phyloP scores from a whole-genome alignment of 352 stramenopile species.

The Globisporangium rhizosaccharum region DNA sequence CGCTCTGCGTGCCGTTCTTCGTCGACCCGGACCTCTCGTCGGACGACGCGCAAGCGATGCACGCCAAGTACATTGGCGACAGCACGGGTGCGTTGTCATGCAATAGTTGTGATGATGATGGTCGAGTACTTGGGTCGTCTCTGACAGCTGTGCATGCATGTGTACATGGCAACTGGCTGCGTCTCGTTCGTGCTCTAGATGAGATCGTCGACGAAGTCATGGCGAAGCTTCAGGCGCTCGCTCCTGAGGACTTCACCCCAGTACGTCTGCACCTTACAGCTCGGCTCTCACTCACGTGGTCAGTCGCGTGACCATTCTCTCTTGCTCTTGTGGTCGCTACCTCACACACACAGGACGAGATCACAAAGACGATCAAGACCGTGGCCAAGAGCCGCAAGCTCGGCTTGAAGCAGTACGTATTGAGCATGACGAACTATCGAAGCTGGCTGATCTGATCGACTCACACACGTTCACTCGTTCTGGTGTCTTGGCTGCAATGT shows the following conservation, averaged over 20 bases:
- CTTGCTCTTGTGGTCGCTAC: neutral
- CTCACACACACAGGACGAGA: conserved; percentile 41
- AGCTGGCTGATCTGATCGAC: neutral
- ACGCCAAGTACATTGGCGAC: conserved; percentile 66
- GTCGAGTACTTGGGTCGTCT: conserved; percentile 3
- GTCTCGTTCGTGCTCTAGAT: conserved; percentile 9
- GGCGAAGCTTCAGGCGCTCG: conserved; percentile 35
- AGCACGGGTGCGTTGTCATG: conserved; percentile 30
- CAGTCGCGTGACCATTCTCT: neutral
- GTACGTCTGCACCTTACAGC: conserved; percentile 18
- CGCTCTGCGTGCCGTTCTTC: conserved; percentile 74
- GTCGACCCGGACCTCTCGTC: conserved; percentile 44
- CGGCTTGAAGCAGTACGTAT: conserved; percentile 69
- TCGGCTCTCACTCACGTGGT: neutral
- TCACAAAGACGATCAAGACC: conserved; percentile 73
- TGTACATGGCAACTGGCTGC: neutral
- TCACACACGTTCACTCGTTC: neutral
- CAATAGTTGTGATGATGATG: neutral
- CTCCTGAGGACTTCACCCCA: conserved; percentile 61
- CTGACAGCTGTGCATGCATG: neutral
- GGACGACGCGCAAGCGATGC: conserved; percentile 54
- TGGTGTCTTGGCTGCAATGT: neutral
- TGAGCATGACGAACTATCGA: neutral
- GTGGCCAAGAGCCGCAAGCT: conserved; percentile 75
- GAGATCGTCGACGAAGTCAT: conserved; percentile 52